These are phyloP conservation scores for Penstemon eatonii DNA, from an alignment of 257 asterid species.

Conservation along the genomic window DNA sequence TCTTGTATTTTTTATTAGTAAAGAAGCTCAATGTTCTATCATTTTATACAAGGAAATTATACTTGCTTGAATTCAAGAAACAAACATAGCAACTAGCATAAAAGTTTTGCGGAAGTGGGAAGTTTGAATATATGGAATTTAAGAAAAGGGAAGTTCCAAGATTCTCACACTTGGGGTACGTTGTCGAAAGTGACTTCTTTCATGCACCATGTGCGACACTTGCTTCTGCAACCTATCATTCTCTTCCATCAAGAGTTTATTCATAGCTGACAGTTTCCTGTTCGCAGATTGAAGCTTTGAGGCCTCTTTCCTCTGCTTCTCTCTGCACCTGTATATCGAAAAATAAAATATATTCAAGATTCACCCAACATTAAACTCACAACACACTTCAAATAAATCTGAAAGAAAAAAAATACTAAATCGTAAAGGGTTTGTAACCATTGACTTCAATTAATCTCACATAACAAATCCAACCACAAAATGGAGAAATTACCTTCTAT, in stretches of 20 bases:
- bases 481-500: conserved; percentile 56
- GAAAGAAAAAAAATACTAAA: neutral
- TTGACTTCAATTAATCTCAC: neutral
- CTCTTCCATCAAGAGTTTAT: conserved; percentile 88
- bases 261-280: conserved; percentile 91
- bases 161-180: conserved; percentile 57
- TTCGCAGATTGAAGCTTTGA: conserved; percentile 81
- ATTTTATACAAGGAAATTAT: too few species aligned
- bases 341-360: conserved; percentile 12
- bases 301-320: conserved; percentile 89
- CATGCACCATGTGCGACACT: conserved; percentile 81
- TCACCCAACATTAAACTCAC: neutral
- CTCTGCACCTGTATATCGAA: conserved; percentile 66
- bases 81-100: neutral
- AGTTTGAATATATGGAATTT: conserved; percentile 1
- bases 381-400: neutral
- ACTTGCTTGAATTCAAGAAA: too few species aligned
- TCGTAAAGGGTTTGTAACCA: neutral
- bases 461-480: neutral
- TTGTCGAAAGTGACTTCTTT: conserved; percentile 79
- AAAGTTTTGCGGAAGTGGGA: neutral
- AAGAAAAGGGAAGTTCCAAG: neutral
- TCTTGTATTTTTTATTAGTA: too few species aligned
- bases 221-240: conserved; percentile 91
- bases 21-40: too few species aligned